Conservation (phyloP, 345 rosid genomes). For the Orychophragmus violaceus region DNA sequence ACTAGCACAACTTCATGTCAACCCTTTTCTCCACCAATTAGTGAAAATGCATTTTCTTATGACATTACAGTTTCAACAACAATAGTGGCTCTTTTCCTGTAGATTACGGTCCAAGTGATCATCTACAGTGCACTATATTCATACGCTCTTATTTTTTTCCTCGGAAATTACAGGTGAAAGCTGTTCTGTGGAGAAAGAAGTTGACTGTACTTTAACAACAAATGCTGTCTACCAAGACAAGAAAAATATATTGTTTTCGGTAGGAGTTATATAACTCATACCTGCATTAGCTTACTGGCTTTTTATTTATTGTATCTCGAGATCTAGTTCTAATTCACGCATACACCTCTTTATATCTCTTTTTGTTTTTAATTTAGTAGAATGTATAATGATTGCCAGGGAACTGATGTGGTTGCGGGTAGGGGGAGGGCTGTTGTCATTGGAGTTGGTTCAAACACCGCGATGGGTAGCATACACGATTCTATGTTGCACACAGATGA, state of each 20-base stretch:
- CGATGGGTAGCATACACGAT: slow-evolving; percentile 98
- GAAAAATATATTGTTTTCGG: slow-evolving; percentile 96
- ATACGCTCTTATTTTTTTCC: slow-evolving; percentile 15
- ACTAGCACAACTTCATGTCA: slow-evolving; percentile 3
- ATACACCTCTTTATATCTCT: background rate
- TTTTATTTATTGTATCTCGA: background rate
- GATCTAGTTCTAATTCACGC: background rate
- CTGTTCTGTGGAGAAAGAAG: slow-evolving; percentile 88
- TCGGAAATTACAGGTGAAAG: slow-evolving; percentile 73
- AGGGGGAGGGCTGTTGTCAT: slow-evolving; percentile 93
- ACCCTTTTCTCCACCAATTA: background rate
- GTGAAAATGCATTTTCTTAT: background rate
- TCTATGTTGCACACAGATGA: slow-evolving; percentile 92
- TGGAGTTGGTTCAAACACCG: slow-evolving; percentile 94
- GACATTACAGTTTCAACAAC: slow-evolving; percentile 9
- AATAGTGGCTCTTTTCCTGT: background rate
- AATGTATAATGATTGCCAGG: slow-evolving; percentile 53
- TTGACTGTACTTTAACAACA: slow-evolving; percentile 54
- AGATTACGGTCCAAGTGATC: background rate
- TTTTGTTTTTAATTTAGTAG: background rate
- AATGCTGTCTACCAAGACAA: slow-evolving; percentile 99
- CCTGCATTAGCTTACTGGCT: slow-evolving; percentile 15
- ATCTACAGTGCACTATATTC: background rate
- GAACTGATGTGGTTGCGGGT: slow-evolving; percentile 88
- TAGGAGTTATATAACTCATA: slow-evolving; percentile 31